Evolutionary conservation across 2,329 filamentous ascomycete species (phyloP), one percentile per base, ranked within the genome.

Genomic region (Hypoxylon sp.): DNA sequence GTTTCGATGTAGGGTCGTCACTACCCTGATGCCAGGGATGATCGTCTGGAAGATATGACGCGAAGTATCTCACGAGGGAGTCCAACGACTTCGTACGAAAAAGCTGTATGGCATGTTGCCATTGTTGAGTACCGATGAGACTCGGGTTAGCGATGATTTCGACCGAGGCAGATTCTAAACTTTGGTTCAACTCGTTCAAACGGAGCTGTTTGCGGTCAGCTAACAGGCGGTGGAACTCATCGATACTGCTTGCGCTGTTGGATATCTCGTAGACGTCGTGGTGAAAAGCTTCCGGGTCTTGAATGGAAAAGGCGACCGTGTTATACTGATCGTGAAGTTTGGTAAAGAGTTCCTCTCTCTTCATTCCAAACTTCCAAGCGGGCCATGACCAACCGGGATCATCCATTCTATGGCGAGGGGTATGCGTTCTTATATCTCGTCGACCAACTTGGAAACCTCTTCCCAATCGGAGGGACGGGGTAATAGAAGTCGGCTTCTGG

Each of bases 351-450:
- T 88, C 86, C 62, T 84, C 83, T 75, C 83, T 83, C 82, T 86
- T 87, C 83, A 89, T 83, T 74, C 86, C 86, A 80, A 89, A 89
- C 77, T 89, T 89, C 86, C 87, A 89, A 73, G 84, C 83, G 46
- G 87, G 87, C 87, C 87, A 89, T 72, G 82, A 80, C 75, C 78
- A 81, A 70, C 78, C 81, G 32, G 81, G 82, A 61, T 88, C 86
- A 78, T 88, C 86, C 87, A 89, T 89, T 71, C 77, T 80, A 72
- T 74, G 64, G 66, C 43, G 14, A 34, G 21, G 43, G 23, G 28
- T 36, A 60, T 48, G 50, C 50, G 34, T 13, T 38, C 30, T 30
- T 6, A 17, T 41, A 48, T 60, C 23, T 36, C 34, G 41, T 61
- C 43, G 55, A 56, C 60, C 41, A 48, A 51, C 45, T 58, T 38